These are phyloP conservation scores for Sphagnum tenellum DNA, from an alignment of 225 moss, liverwort and hornwort species.

Conservation along the genomic window DNA sequence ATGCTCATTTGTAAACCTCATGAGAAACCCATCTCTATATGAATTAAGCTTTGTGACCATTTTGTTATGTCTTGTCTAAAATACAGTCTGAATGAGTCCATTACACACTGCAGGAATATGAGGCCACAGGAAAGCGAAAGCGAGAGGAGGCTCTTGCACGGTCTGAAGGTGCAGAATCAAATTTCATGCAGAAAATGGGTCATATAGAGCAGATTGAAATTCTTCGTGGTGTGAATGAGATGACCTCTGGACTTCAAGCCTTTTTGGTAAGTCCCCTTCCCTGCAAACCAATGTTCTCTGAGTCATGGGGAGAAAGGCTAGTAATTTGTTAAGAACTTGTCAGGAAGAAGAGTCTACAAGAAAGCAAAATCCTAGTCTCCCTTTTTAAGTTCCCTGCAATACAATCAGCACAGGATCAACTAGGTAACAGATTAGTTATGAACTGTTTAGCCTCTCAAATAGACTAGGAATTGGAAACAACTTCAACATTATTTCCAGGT, in stretches of 20 bases:
- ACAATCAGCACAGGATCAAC: too few relatives aligned
- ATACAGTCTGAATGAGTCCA: too few relatives aligned
- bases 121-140: conserved; percentile 62
- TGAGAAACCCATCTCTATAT: not conserved
- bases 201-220: conserved; percentile 93
- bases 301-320: too few relatives aligned
- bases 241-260: conserved; percentile 50
- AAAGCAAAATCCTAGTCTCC: not conserved
- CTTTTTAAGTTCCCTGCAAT: too few relatives aligned
- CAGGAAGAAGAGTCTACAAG: not conserved
- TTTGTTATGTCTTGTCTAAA: too few relatives aligned
- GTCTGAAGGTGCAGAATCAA: conserved; percentile 35
- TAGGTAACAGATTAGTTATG: too few relatives aligned
- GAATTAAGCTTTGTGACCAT: too few relatives aligned
- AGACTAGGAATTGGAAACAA: too few relatives aligned
- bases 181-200: conserved; percentile 66
- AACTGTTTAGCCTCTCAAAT: too few relatives aligned
- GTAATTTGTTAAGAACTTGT: too few relatives aligned
- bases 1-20: not conserved
- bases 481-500: too few relatives aligned
- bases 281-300: too few relatives aligned
- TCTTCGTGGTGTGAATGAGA: conserved; percentile 62
- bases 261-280: conserved; percentile 42
- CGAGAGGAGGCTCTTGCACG: conserved; percentile 42
- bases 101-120: conserved; percentile 35